Evolutionary conservation across 73 alveolate species (phyloP), one percentile per base, ranked within the genome.

Genomic region (Strombidium stylifer): DNA sequence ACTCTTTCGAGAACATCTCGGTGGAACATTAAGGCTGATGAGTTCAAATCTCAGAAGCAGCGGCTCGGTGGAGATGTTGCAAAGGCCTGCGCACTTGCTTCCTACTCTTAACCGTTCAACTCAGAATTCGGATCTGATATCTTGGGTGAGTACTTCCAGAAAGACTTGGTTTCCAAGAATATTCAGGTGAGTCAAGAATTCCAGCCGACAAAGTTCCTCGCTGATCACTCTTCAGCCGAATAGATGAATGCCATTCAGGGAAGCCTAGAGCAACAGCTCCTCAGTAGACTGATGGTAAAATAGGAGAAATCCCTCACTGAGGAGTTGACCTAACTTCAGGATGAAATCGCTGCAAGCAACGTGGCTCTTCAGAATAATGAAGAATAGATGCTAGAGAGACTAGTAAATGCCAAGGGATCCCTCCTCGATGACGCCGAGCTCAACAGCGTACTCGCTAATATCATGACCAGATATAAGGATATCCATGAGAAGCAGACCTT

Each of bases 71-170:
- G 99, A 50, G 99, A 97, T 82, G 98, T 95, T 36, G 98, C 99
- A 36, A 85, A 93, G 48, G 96, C 99, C 10, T 86, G 99, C 45
- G 99, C 99, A 53, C 96, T 97, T 85, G 96, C 95, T 27, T 91
- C 98, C 25, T 97, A 97, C 73, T 96, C 99, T 50, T 99, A 99
- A 32, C 99, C 99, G 48, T 97, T 97, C 90, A 96, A 96, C 87
- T 90, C 98, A 50, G 99, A 97, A 51, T 97, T 91, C 90, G 94
- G 99, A 69, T 86, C 90, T 41, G 89, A 86, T 74, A 84, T 97
- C 26, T 77, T 96, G 58, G 85, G 82, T 47, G 96, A 92, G 73
- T 91, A 73, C 82, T 96, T 87, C 96, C 96, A 85, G 65, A 89
- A 42, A 85, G 97, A 94, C 84, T 58, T 78, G 85, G 88, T 24